These are phyloP conservation scores for Geum urbanum DNA, from an alignment of 306 rosid species.

Conservation along the genomic window DNA sequence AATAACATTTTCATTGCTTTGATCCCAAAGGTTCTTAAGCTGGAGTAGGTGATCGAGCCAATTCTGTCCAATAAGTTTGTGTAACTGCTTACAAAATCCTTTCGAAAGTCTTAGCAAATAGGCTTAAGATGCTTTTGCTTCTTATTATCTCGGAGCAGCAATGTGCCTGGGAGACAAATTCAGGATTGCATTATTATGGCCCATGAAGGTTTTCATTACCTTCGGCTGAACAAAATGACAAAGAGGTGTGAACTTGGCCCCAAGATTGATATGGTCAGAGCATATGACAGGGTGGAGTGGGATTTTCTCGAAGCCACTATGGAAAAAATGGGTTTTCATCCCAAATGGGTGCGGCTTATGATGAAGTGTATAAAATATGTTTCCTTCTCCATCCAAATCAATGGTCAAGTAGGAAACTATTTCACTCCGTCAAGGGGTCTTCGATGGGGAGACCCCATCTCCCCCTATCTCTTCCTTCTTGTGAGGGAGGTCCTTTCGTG, in stretches of 20 bases:
- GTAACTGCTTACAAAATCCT: background rate
- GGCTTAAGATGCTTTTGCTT: background rate
- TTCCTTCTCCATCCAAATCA: background rate
- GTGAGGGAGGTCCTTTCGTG: too few relatives aligned
- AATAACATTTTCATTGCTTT: too few relatives aligned
- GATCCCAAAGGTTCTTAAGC: background rate
- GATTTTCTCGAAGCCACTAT: background rate
- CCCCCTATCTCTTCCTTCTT: too few relatives aligned
- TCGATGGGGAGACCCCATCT: too few relatives aligned
- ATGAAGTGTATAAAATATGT: background rate
- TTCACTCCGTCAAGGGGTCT: too few relatives aligned
- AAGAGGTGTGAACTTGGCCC: background rate
- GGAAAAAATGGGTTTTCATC: background rate
- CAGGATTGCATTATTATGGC: background rate
- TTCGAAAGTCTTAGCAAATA: background rate
- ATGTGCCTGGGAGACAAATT: too few relatives aligned
- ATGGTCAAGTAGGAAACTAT: background rate
- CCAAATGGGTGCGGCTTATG: background rate
- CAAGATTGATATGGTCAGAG: too few relatives aligned
- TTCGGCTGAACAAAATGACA: too few relatives aligned
- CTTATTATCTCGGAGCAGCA: background rate
- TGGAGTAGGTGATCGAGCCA: background rate
- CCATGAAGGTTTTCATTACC: background rate
- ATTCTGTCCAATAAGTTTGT: too few relatives aligned
- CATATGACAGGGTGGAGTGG: too few relatives aligned